Conservation (phyloP, 208 protist genomes). For the Strigomonas galati region DNA sequence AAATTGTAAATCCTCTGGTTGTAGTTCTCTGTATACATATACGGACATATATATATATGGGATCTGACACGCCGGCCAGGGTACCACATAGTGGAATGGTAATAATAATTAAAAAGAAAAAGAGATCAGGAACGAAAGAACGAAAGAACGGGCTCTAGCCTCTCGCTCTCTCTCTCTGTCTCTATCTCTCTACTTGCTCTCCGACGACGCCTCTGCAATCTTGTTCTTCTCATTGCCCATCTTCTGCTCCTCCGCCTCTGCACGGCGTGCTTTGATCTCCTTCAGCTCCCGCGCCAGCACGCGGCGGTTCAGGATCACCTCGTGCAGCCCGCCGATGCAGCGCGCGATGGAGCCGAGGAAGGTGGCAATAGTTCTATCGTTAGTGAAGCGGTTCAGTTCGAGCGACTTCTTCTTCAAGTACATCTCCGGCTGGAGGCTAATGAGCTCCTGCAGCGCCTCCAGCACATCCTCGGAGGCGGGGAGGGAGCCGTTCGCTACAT, state of each 20-base stretch:
- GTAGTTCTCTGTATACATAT: too few relatives aligned
- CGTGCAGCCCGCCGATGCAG: conserved; percentile 78
- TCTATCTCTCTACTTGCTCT: conserved; percentile 18
- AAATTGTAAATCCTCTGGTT: too few relatives aligned
- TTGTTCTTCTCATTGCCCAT: conserved; percentile 60
- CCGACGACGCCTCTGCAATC: conserved; percentile 39
- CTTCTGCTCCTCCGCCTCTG: conserved; percentile 53
- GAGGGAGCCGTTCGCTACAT: conserved; percentile 68
- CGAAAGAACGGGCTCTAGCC: neutral
- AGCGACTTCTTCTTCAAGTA: conserved; percentile 78
- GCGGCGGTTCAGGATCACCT: conserved; percentile 83
- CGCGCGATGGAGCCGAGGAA: conserved; percentile 80
- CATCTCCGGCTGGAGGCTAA: conserved; percentile 84
- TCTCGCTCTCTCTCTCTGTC: conserved; percentile 1
- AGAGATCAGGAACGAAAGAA: conserved; percentile 5
- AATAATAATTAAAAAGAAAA: conserved; percentile 3
- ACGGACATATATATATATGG: too few relatives aligned
- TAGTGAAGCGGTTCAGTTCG: conserved; percentile 84
- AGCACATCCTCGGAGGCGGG: conserved; percentile 85
- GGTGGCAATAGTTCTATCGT: conserved; percentile 82
- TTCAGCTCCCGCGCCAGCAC: conserved; percentile 69
- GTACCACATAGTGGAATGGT: neutral
- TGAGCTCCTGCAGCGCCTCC: conserved; percentile 84
- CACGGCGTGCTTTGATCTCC: conserved; percentile 56
- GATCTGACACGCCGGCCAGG: too few relatives aligned